phyloP scores from a whole-genome alignment of 805 yeast species.

The Saccharomycodes ludwigii region DNA sequence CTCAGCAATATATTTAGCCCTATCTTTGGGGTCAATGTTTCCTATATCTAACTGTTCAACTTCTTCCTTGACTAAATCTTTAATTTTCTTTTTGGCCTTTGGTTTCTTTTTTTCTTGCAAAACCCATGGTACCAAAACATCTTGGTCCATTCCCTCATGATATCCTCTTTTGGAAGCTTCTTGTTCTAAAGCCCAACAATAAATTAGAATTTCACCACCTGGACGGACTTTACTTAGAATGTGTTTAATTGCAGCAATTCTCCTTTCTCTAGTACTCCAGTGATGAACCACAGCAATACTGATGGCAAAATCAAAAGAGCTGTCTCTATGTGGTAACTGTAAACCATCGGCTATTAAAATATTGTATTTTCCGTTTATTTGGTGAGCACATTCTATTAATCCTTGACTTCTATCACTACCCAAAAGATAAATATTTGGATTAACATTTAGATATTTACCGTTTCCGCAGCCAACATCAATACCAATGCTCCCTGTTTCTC shows the following conservation, averaged over 20 bases:
- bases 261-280: slow-evolving; percentile 72
- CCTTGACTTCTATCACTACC: slow-evolving; percentile 72
- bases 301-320: slow-evolving; percentile 66
- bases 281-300: slow-evolving; percentile 95
- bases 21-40: slow-evolving; percentile 16
- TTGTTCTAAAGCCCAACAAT: slow-evolving; percentile 97
- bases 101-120: slow-evolving; percentile 29
- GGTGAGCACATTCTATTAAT: slow-evolving; percentile 49
- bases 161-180: slow-evolving; percentile 80
- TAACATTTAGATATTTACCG: slow-evolving; percentile 77
- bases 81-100: slow-evolving; percentile 16
- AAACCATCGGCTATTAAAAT: slow-evolving; percentile 76
- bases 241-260: slow-evolving; percentile 62
- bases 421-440: slow-evolving; percentile 51
- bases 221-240: slow-evolving; percentile 44
- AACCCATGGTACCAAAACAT: slow-evolving; percentile 94
- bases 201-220: slow-evolving; percentile 65
- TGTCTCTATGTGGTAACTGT: slow-evolving; percentile 39
- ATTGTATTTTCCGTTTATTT: slow-evolving; percentile 30
- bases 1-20: slow-evolving; percentile 16
- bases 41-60: slow-evolving; percentile 18
- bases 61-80: slow-evolving; percentile 8
- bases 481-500: slow-evolving; percentile 52
- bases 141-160: slow-evolving; percentile 84
- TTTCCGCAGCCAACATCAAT: slow-evolving; percentile 96